phyloP scores from a whole-genome alignment of 2,329 filamentous ascomycete species.

The Pezicula rhizophila region DNA sequence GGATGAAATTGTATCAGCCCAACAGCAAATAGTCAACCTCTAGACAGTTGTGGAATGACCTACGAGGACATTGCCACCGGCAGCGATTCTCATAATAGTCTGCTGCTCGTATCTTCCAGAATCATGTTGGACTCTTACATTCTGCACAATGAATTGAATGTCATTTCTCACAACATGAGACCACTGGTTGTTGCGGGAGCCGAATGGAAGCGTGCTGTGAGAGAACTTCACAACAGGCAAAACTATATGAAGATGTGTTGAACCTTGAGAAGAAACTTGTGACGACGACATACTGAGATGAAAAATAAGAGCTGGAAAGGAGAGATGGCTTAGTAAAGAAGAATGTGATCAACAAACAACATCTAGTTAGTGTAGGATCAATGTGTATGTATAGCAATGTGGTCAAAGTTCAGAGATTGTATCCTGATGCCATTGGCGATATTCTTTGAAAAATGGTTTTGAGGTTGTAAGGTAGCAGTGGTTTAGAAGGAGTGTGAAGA shows the following conservation, averaged over 20 bases:
- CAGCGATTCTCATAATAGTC: conserved; percentile 31
- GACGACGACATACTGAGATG: conserved; percentile 2
- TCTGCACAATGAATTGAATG: conserved; percentile 21
- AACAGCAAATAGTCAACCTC: neutral
- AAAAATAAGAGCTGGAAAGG: neutral
- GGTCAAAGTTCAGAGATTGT: too few species aligned
- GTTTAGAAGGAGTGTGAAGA: too few species aligned
- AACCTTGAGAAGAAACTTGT: conserved; percentile 13
- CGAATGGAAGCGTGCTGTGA: conserved; percentile 17
- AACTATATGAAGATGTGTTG: conserved; percentile 12
- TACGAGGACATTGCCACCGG: conserved; percentile 37
- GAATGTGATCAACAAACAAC: too few species aligned
- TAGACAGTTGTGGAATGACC: conserved; percentile 4
- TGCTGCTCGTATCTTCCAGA: conserved; percentile 13
- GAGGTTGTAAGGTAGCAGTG: too few species aligned
- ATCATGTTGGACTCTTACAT: conserved; percentile 12
- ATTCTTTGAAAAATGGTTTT: too few species aligned
- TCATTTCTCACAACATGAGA: conserved; percentile 23
- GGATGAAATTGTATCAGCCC: conserved; percentile 1
- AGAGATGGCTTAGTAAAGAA: too few species aligned
- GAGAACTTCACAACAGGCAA: conserved; percentile 27
- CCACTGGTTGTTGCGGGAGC: conserved; percentile 20
- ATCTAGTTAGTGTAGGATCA: too few species aligned
- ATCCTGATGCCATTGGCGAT: too few species aligned
- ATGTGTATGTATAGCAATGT: too few species aligned